Evolutionary conservation across 352 stramenopile genomes (phyloP).

Genomic region (Phytophthora tubulina): DNA sequence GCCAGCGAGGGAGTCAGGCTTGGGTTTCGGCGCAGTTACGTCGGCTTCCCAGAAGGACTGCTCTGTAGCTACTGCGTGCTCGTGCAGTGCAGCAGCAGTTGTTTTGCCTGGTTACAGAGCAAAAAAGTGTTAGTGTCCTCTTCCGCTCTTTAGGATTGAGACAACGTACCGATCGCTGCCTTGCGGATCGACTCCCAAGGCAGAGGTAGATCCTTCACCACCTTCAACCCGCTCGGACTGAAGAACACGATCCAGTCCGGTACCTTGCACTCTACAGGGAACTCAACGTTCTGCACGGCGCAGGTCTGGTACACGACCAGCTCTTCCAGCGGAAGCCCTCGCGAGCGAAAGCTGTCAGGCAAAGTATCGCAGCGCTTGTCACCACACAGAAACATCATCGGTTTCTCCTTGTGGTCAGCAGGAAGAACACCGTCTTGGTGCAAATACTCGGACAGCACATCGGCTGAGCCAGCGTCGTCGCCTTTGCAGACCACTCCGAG

Average conservation of each 20-base stretch:
- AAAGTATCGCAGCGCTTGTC: constrained; percentile 75
- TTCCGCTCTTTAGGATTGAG: background rate
- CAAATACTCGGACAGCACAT: constrained; percentile 62
- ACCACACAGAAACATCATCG: constrained; percentile 78
- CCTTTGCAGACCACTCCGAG: constrained; percentile 66
- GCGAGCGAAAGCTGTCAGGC: constrained; percentile 66
- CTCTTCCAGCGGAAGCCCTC: constrained; percentile 61
- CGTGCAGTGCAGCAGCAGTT: constrained; percentile 62
- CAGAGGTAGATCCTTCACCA: constrained; percentile 49
- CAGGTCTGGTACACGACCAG: constrained; percentile 75
- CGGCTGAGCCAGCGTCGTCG: constrained; percentile 77
- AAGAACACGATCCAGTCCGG: constrained; percentile 86
- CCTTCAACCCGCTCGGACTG: constrained; percentile 81
- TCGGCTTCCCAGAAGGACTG: constrained; percentile 59
- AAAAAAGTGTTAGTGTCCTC: constrained; percentile 17
- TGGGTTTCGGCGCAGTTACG: constrained; percentile 67
- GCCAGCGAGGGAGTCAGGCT: constrained; percentile 55
- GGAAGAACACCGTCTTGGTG: constrained; percentile 54
- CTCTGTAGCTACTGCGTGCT: constrained; percentile 50
- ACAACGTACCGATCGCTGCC: constrained; percentile 71
- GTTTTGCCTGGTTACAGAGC: constrained; percentile 62
- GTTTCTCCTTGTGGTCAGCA: constrained; percentile 46
- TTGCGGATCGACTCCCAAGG: constrained; percentile 76
- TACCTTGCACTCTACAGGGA: constrained; percentile 47
- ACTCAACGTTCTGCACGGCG: constrained; percentile 50